A percentile compares a stretch with the other conserved stretches of the same genome.
phyloP scores from a whole-genome alignment of 306 rosid species.

The Acacia melanoxylon region DNA sequence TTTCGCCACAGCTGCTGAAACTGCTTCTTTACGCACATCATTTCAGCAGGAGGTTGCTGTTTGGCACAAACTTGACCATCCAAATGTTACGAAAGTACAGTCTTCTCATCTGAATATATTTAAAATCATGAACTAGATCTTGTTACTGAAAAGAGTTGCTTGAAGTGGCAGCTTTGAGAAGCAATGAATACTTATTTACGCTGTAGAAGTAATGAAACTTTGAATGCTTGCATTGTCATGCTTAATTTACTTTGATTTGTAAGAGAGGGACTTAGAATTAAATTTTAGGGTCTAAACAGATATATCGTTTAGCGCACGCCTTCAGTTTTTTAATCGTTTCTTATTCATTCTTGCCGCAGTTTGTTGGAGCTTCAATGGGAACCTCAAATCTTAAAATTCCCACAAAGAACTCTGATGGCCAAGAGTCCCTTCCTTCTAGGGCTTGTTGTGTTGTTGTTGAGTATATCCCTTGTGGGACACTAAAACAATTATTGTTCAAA shows the following conservation, averaged over 20 bases:
- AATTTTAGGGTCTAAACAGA: neutral
- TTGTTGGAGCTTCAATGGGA: slow-evolving; percentile 79
- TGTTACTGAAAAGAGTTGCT: neutral
- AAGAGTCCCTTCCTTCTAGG: slow-evolving; percentile 49
- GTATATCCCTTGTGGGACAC: slow-evolving; percentile 58
- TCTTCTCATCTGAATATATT: neutral
- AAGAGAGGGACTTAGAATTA: neutral
- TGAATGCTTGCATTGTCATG: neutral
- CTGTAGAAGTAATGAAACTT: neutral
- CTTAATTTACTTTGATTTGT: neutral
- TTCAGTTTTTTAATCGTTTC: neutral
- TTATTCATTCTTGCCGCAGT: slow-evolving; percentile 39
- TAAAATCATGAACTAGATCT: neutral
- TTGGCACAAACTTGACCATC: slow-evolving; percentile 75
- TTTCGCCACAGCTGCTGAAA: slow-evolving; percentile 53
- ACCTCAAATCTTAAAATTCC: slow-evolving; percentile 65
- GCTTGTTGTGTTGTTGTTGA: slow-evolving; percentile 80
- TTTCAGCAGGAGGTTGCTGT: slow-evolving; percentile 80
- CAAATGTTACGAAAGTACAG: slow-evolving; percentile 66
- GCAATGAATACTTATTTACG: neutral
- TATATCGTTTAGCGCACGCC: neutral
- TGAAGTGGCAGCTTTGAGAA: neutral
- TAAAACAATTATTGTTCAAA: slow-evolving; percentile 55
- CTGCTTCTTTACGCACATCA: slow-evolving; percentile 59
- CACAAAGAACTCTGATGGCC: slow-evolving; percentile 40